Conservation (phyloP, 2,329 filamentous ascomycete species). For the Beauveria sp. region DNA sequence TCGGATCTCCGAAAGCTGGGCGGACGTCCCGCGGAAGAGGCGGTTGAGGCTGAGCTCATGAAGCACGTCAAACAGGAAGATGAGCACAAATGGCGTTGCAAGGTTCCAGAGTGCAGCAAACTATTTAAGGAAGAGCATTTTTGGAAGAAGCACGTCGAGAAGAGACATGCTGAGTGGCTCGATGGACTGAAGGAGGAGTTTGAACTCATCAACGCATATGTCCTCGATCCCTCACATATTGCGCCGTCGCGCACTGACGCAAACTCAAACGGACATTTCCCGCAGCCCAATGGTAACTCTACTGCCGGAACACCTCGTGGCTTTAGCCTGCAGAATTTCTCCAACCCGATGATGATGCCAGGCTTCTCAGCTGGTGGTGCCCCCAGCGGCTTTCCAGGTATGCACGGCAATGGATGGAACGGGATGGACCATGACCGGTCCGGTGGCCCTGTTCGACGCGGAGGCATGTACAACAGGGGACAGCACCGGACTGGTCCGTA, state of each 20-base stretch:
- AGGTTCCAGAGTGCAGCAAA: conserved; percentile 91
- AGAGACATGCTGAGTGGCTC: conserved; percentile 85
- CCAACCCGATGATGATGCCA: conserved; percentile 54
- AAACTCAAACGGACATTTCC: conserved; percentile 94
- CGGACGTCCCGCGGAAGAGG: conserved; percentile 78
- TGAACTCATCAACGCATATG: conserved; percentile 85
- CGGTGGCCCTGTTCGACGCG: conserved; percentile 62
- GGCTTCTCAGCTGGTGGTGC: conserved; percentile 48
- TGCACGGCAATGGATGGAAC: conserved; percentile 43
- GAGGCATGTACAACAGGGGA: conserved; percentile 44
- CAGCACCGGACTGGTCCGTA: conserved; percentile 65
- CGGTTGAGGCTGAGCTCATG: conserved; percentile 72
- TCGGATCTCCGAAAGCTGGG: conserved; percentile 86
- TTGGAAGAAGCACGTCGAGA: conserved; percentile 97
- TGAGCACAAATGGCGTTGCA: conserved; percentile 93
- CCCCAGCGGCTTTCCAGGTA: conserved; percentile 47
- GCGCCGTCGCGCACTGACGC: conserved; percentile 88
- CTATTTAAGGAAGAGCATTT: conserved; percentile 96
- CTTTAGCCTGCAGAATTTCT: conserved; percentile 75
- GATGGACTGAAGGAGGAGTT: conserved; percentile 78
- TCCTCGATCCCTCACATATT: conserved; percentile 89
- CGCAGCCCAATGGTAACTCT: conserved; percentile 66
- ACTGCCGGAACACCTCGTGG: conserved; percentile 81
- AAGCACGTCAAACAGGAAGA: conserved; percentile 97
- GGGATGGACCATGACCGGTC: conserved; percentile 48